phyloP scores from a whole-genome alignment of 495 filamentous ascomycete genomes.

The Aspergillus homomorphus region DNA sequence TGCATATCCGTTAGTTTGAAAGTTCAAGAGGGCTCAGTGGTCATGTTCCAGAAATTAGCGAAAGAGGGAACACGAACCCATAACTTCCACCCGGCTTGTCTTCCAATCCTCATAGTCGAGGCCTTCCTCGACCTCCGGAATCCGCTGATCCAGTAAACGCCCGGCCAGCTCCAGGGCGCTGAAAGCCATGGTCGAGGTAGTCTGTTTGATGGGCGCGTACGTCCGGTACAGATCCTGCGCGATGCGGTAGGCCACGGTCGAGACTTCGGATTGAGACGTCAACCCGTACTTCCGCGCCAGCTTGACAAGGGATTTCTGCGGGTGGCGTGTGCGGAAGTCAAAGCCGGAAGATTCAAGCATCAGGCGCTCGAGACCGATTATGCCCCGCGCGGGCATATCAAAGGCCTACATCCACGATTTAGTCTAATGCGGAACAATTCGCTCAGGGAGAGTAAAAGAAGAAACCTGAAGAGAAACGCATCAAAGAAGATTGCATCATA shows the following conservation, averaged over 20 bases:
- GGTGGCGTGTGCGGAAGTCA: slow-evolving; percentile 89
- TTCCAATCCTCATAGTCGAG: slow-evolving; percentile 53
- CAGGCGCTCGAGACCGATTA: slow-evolving; percentile 84
- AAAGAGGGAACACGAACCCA: slow-evolving; percentile 44
- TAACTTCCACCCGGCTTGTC: slow-evolving; percentile 64
- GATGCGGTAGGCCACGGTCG: slow-evolving; percentile 69
- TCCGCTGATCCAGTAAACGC: slow-evolving; percentile 54
- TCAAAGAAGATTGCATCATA: slow-evolving; percentile 30
- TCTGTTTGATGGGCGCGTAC: slow-evolving; percentile 85
- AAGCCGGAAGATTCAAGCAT: slow-evolving; percentile 94
- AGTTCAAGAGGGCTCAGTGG: no score
- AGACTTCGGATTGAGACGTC: slow-evolving; percentile 51
- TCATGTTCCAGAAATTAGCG: neutral
- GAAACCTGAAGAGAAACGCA: neutral
- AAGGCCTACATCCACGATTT: no score
- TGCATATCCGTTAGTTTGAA: slow-evolving; percentile 19
- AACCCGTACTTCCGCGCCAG: slow-evolving; percentile 54
- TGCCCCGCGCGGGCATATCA: slow-evolving; percentile 67
- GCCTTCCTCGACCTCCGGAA: slow-evolving; percentile 44
- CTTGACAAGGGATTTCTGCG: slow-evolving; percentile 79
- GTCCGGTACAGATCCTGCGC: slow-evolving; percentile 89
- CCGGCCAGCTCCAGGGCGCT: slow-evolving; percentile 78
- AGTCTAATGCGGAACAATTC: no score
- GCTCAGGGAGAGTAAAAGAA: slow-evolving; percentile 3
- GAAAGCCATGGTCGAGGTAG: slow-evolving; percentile 72